Conservation (phyloP, 2,329 filamentous ascomycete species). For the Aspergillus unguis region DNA sequence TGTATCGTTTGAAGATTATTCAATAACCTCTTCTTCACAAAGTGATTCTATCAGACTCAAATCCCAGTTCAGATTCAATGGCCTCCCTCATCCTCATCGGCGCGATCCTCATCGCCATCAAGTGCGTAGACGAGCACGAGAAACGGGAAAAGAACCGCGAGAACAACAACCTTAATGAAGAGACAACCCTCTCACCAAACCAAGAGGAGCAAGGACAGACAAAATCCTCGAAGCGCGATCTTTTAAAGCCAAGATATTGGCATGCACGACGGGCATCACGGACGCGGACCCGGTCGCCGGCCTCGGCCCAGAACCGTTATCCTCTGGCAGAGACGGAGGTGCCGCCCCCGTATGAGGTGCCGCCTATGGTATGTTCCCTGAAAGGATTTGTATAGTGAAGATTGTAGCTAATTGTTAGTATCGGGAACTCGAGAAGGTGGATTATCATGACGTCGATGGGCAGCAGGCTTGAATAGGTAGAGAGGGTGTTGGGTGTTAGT, state of each 20-base stretch:
- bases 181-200: too few relatives aligned
- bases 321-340: background rate
- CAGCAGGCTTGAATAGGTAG: too few relatives aligned
- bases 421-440: background rate
- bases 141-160: background rate
- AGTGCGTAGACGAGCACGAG: background rate
- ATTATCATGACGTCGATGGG: background rate
- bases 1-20: too few relatives aligned
- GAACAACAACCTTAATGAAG: too few relatives aligned
- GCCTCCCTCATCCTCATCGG: constrained; percentile 1
- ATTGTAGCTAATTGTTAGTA: background rate
- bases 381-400: background rate
- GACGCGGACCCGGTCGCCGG: background rate
- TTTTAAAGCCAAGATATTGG: background rate
- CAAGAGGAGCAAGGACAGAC: background rate
- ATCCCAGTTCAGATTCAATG: background rate
- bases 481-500: too few relatives aligned
- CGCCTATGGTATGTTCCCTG: background rate
- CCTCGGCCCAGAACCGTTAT: background rate
- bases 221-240: background rate
- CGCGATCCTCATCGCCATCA: background rate
- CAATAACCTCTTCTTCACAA: too few relatives aligned
- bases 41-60: too few relatives aligned
- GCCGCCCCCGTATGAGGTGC: background rate
- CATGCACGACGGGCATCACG: background rate